Evolutionary conservation across 2,329 filamentous ascomycete genomes (phyloP).

Genomic region (Talaromyces albobiverticillius): DNA sequence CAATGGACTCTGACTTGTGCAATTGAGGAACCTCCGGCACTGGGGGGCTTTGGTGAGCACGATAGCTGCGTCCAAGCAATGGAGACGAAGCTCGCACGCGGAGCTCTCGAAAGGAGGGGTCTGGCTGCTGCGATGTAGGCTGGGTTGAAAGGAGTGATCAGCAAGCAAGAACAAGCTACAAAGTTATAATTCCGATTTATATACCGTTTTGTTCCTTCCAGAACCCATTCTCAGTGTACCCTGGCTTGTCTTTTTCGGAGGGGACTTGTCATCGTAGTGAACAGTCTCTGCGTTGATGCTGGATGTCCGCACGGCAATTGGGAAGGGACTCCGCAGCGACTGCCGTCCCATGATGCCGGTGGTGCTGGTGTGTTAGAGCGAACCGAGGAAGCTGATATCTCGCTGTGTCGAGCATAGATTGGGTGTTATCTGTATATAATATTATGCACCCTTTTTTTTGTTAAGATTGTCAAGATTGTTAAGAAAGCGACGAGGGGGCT

Average conservation of each 20-base stretch:
- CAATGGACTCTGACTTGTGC: constrained; percentile 11
- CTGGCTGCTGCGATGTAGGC: neutral
- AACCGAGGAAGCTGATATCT: neutral
- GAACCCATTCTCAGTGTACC: neutral
- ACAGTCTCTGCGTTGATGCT: constrained; percentile 15
- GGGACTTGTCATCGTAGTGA: constrained; percentile 1
- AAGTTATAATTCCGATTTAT: neutral
- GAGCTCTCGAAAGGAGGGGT: constrained; percentile 11
- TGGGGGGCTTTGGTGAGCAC: constrained; percentile 3
- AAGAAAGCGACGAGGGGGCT: neutral
- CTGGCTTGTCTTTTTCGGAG: constrained; percentile 4
- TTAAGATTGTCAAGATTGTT: too few relatives aligned
- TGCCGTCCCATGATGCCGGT: constrained; percentile 15
- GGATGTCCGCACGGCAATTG: constrained; percentile 14
- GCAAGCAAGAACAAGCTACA: neutral
- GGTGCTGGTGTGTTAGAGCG: neutral
- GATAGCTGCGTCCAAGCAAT: constrained; percentile 17
- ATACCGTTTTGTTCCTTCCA: constrained; percentile 7
- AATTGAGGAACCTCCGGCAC: constrained; percentile 1
- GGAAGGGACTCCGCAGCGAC: constrained; percentile 10
- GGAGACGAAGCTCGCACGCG: constrained; percentile 18
- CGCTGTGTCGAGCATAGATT: too few relatives aligned
- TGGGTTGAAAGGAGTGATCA: neutral
- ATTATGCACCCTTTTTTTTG: too few relatives aligned
- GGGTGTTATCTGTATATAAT: too few relatives aligned